Conservation (phyloP, 768 basidiomycete genomes). For the Tubosaeta sp. region DNA sequence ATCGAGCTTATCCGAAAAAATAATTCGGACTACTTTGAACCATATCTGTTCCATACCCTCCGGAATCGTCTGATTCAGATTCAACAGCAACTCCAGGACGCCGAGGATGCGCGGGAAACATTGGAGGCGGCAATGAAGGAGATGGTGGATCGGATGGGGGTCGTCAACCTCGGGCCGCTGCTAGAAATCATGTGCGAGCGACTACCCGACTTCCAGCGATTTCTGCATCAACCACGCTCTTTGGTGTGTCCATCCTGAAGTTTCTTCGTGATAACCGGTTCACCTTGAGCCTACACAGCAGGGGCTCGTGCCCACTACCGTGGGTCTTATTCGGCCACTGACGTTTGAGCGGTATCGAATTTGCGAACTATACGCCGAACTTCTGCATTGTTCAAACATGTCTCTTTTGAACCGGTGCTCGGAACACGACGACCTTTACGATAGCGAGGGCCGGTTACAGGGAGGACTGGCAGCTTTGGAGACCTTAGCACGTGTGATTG, state of each 20-base stretch:
- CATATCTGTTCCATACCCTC: constrained; percentile 91
- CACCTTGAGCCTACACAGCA: constrained; percentile 38
- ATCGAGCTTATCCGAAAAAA: constrained; percentile 96
- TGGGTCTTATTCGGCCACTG: constrained; percentile 72
- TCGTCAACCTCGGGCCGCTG: constrained; percentile 86
- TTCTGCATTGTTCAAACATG: constrained; percentile 98
- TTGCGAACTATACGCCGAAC: constrained; percentile 94
- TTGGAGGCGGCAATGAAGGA: constrained; percentile 72
- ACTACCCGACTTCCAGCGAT: constrained; percentile 64
- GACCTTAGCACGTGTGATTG: constrained; percentile 81
- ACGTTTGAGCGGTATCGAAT: constrained; percentile 95
- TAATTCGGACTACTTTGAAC: constrained; percentile 98
- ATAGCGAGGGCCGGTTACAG: constrained; percentile 75
- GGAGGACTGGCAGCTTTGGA: constrained; percentile 86
- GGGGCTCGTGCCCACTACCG: constrained; percentile 65
- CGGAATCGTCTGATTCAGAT: constrained; percentile 86
- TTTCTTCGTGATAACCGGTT: constrained; percentile 6
- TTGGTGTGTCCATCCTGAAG: constrained; percentile 46
- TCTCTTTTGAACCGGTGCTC: constrained; percentile 81
- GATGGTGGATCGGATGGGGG: constrained; percentile 80
- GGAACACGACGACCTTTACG: constrained; percentile 69
- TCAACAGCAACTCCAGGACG: constrained; percentile 62
- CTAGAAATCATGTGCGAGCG: constrained; percentile 68
- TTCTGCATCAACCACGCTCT: constrained; percentile 70
- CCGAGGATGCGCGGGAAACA: constrained; percentile 59